These are phyloP conservation scores for Annulohypoxylon maeteangense DNA, from an alignment of 495 filamentous ascomycete species.

Conservation along the genomic window DNA sequence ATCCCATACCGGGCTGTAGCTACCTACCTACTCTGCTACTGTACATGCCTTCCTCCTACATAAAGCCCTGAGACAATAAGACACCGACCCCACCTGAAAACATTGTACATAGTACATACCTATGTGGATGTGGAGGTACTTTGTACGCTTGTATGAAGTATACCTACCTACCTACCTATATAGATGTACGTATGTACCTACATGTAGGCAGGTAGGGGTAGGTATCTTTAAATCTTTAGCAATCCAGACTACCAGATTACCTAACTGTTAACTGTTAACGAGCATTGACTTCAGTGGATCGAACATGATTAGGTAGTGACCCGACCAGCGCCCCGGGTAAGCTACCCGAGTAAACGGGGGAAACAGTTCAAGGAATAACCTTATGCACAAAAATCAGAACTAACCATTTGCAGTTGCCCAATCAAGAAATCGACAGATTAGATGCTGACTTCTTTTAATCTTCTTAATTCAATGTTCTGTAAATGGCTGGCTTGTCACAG, in stretches of 20 bases:
- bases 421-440: conserved; percentile 19
- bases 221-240: conserved; percentile 5
- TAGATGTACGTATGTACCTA: background rate
- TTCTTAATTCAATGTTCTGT: conserved; percentile 5
- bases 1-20: background rate
- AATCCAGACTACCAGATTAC: background rate
- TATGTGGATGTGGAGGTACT: too few relatives aligned
- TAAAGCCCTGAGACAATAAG: conserved; percentile 10
- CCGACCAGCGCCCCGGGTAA: conserved; percentile 32
- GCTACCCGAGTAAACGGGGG: conserved; percentile 26
- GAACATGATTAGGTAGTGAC: conserved; percentile 3
- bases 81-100: conserved; percentile 4
- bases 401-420: conserved; percentile 16
- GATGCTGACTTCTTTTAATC: conserved; percentile 12
- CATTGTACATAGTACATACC: background rate
- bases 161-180: background rate
- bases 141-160: too few relatives aligned
- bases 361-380: conserved; percentile 27
- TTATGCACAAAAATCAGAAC: conserved; percentile 18
- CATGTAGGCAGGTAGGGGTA: background rate
- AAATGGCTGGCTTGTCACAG: conserved; percentile 12
- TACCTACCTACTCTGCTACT: background rate
- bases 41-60: background rate
- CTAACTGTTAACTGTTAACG: background rate
- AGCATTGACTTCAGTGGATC: background rate